Base-by-base conservation (phyloP, 202 grass and related monocot species). In the Saccharum hybrid region DNA sequence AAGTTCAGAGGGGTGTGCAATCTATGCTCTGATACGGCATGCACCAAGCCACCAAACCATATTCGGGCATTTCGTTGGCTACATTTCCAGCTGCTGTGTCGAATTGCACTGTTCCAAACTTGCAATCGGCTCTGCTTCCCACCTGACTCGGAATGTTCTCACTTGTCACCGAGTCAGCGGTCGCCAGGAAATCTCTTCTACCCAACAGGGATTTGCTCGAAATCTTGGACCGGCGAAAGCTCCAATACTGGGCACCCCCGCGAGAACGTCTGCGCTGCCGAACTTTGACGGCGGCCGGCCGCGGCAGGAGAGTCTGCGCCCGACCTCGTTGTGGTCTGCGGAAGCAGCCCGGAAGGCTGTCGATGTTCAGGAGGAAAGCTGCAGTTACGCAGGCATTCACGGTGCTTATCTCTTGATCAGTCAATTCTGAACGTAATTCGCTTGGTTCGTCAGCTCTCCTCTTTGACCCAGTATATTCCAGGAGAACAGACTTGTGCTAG, bases 321-420 rank as follows among this genome's bases (percentile, higher is more conserved):
- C 83, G 34, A 8, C 26, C 7, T 77, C 66, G 72, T 82, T 16
- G 72, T 16, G 68, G 64, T 69, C 64, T 6, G 82, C 57, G 77
- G 87, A 85, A 89, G 79, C 79, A 83, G 39, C 68, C 83, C 31
- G 66, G 79, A 90, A 90, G 83, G 4, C 18, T 82, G 66, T 70
- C 76, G 39, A 66, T 6, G 15, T 71, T 81, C 10, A 34, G 69
- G 66, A 77, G 26, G 57, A 31, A 81, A 68, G 7, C 5, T 18
- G 42, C 15, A 43, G 52, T 36, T 2, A 10, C 63, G n/a, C 69
- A 11, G 77, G 39, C 43, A 68, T 59, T 22, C 12, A 19, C 60
- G 41, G 74, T 74, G 83, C 48, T 74, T 68, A 78, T 74, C 73
- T 21, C 40, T 30, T 26, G 26, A 26, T 26, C 26, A 26, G 36